Evolutionary conservation across 768 basidiomycete genomes (phyloP), one percentile per base, ranked within the genome.

Genomic region (Mycena vulgaris): DNA sequence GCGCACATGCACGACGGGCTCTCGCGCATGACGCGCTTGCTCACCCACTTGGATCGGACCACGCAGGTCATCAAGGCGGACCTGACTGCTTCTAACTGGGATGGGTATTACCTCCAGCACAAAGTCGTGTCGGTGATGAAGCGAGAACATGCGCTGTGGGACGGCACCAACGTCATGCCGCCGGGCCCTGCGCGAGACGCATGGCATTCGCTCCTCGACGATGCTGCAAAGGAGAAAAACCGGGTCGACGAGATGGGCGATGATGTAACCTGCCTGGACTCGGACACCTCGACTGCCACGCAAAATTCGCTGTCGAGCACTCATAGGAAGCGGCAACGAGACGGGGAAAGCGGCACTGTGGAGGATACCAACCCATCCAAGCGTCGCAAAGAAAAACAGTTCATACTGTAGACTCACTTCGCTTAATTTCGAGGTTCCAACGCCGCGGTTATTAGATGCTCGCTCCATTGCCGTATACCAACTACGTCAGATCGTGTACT

Each of bases 401-500:
- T 21, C 33, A 6, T 13, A 39, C 23, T 55, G 31, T 55, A 55
- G 53, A 48, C 19, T 25, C 6, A 5, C 21, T 45, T 45, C 42
- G 42, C 21, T n/a, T 48, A 37, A 14, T 7, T 14, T 37, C 35
- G 14, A 7, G 35, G 35, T 14, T 37, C 4, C 47, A 45, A 45
- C 5, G 16, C 17, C 6, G 21, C 10, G 42, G 39, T 40, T 16
- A 17, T 31, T 52, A 52, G 51, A 31, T 52, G n/a, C 5, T 35
- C n/a, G 19, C 16, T 51, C 31, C 27, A 57, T 66, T 66, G 51
- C 42, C 55, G 14, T 47, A 56, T 31, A 49, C 16, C n/a, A 49
- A 30, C 65, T 67, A 67, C 51, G n/a, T 51, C 45, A 67, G 39
- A 69, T 56, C 53, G 30, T 59, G 56, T 60, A 70, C 63, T 61